Evolutionary conservation across 352 stramenopile species (phyloP).

Genomic region (Blastocystis sp.): DNA sequence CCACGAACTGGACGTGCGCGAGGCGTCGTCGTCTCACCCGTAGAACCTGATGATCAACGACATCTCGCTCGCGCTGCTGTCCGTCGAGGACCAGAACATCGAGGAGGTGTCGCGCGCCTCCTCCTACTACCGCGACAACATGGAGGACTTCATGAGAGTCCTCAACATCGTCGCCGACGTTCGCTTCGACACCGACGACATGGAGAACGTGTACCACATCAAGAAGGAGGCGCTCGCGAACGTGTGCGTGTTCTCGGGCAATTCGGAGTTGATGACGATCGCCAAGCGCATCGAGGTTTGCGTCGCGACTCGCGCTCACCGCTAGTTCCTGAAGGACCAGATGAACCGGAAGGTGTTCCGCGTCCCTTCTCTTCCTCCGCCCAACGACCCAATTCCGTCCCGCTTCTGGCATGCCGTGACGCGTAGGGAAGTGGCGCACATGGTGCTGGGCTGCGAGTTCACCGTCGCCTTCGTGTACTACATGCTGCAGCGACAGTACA

Average conservation of each 20-base stretch:
- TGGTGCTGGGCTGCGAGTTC: slow-evolving; percentile 11
- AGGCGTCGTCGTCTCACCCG: not conserved
- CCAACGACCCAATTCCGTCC: slow-evolving; percentile 3
- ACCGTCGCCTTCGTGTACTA: slow-evolving; percentile 26
- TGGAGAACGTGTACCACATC: slow-evolving; percentile 53
- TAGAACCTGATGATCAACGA: slow-evolving; percentile 22
- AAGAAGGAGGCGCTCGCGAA: not conserved
- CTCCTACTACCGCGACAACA: slow-evolving; percentile 4
- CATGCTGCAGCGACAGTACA: slow-evolving; percentile 43
- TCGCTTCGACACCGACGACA: slow-evolving; percentile 40
- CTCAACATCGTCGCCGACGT: not conserved
- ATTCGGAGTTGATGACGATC: slow-evolving; percentile 14
- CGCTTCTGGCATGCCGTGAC: not conserved
- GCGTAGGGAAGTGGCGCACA: slow-evolving; percentile 10
- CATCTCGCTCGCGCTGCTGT: slow-evolving; percentile 2
- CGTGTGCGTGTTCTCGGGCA: slow-evolving; percentile 44
- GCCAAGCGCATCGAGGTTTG: slow-evolving; percentile 35
- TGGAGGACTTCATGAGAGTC: not conserved
- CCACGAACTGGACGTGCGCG: slow-evolving; percentile 8
- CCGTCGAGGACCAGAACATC: slow-evolving; percentile 11
- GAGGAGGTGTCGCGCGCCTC: not conserved
- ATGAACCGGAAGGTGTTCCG: slow-evolving; percentile 6
- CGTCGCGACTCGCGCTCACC: not conserved
- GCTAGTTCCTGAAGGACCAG: slow-evolving; percentile 32
- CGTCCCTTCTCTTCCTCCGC: not conserved